Conservation (phyloP, 495 filamentous ascomycete genomes). For the Clohesyomyces aquaticus region DNA sequence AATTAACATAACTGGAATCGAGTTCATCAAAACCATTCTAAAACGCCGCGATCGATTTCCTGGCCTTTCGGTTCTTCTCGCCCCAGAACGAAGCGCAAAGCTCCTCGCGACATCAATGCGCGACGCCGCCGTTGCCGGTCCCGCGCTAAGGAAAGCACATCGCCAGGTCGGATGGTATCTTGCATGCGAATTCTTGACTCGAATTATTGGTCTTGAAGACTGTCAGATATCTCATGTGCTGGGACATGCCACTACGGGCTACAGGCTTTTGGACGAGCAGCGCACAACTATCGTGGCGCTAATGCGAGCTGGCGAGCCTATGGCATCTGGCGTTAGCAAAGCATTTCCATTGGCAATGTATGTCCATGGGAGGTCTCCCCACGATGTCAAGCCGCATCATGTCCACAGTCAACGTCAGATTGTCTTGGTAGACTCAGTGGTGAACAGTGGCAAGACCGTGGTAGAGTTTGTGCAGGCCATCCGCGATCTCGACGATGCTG, state of each 20-base stretch:
- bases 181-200: constrained; percentile 54
- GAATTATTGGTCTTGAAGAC: constrained; percentile 59
- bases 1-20: constrained; percentile 43
- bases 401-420: constrained; percentile 47
- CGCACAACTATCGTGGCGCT: constrained; percentile 62
- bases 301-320: constrained; percentile 69
- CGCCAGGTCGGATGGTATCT: constrained; percentile 58
- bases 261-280: constrained; percentile 56
- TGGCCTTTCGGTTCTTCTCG: constrained; percentile 48
- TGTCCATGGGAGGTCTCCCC: constrained; percentile 56
- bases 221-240: constrained; percentile 60
- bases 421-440: constrained; percentile 62
- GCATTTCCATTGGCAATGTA: constrained; percentile 60
- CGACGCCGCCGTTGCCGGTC: constrained; percentile 54
- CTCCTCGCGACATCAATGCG: constrained; percentile 63
- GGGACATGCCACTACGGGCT: constrained; percentile 53
- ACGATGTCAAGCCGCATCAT: constrained; percentile 54
- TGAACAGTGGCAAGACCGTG: constrained; percentile 62
- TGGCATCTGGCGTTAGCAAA: constrained; percentile 66
- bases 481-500: constrained; percentile 48
- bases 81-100: constrained; percentile 53
- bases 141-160: constrained; percentile 57
- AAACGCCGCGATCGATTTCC: constrained; percentile 20
- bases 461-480: constrained; percentile 59
- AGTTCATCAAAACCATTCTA: constrained; percentile 50